Evolutionary conservation across 176 grass and related monocot species (phyloP).

Genomic region (Saccharum officinarum): DNA sequence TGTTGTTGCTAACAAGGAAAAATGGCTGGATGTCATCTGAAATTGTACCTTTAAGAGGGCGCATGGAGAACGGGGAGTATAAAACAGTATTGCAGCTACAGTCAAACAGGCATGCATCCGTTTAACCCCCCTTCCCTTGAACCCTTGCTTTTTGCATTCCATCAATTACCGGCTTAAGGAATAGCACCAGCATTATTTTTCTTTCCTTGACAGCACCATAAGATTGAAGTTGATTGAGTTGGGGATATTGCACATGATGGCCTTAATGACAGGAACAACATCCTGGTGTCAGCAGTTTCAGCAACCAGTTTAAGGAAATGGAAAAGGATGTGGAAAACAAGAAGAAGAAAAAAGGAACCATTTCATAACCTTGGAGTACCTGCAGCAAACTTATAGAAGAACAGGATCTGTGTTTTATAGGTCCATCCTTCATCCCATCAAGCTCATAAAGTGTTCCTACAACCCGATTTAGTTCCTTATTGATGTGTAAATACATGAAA

Average conservation of each 20-base stretch:
- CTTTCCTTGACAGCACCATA: constrained; percentile 38
- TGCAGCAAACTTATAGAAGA: constrained; percentile 42
- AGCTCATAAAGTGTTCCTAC: constrained; percentile 47
- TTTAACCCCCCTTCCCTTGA: background rate
- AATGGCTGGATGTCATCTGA: background rate
- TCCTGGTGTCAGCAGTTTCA: constrained; percentile 1
- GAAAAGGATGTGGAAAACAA: background rate
- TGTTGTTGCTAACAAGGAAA: background rate
- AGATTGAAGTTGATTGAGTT: constrained; percentile 42
- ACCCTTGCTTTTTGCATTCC: background rate
- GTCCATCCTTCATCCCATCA: constrained; percentile 47
- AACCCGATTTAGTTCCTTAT: background rate
- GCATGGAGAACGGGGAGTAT: background rate
- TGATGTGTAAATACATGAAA: background rate
- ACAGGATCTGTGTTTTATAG: constrained; percentile 19
- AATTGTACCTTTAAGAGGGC: background rate
- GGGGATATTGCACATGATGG: constrained; percentile 33
- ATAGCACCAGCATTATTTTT: background rate
- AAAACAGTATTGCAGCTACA: background rate
- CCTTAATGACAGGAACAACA: constrained; percentile 39
- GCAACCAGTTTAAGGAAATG: background rate
- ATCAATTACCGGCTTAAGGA: background rate
- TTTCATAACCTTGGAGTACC: constrained; percentile 14
- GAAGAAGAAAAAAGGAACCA: background rate
- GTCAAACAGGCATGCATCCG: background rate